These are phyloP conservation scores for Citrullus colocynthis DNA, from an alignment of 306 rosid species.

Conservation along the genomic window DNA sequence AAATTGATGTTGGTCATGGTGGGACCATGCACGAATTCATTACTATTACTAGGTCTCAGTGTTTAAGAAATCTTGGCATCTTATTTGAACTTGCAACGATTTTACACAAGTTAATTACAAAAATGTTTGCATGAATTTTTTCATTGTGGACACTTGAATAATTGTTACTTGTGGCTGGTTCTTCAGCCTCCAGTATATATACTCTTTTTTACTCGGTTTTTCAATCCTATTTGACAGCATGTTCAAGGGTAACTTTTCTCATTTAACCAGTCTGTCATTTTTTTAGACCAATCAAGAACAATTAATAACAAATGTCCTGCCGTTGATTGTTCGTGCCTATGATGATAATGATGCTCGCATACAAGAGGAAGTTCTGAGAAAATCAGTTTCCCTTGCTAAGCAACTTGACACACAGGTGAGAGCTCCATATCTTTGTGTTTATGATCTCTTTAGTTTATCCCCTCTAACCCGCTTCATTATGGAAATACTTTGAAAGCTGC, in stretches of 20 bases:
- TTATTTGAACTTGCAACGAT: background rate
- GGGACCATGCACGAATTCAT: background rate
- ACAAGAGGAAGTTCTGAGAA: conserved; percentile 94
- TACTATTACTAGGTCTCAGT: background rate
- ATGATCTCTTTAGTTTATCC: background rate
- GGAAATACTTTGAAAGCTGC: background rate
- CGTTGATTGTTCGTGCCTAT: conserved; percentile 88
- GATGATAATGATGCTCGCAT: conserved; percentile 87
- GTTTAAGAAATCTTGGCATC: background rate
- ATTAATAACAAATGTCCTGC: conserved; percentile 73
- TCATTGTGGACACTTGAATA: background rate
- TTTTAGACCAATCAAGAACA: conserved; percentile 73
- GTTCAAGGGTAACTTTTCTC: background rate
- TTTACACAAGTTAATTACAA: background rate
- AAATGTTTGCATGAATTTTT: background rate
- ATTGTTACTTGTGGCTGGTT: background rate
- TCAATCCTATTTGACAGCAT: background rate
- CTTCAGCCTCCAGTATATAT: background rate
- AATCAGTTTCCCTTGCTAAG: conserved; percentile 59
- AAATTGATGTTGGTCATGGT: background rate
- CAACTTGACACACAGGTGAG: conserved; percentile 81
- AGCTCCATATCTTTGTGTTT: conserved; percentile 13
- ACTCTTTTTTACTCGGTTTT: background rate
- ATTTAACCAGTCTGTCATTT: conserved; percentile 4
- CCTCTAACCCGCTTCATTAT: background rate